Conservation (phyloP, 2,329 filamentous ascomycete genomes). For the Lasiodiplodia theobromae region DNA sequence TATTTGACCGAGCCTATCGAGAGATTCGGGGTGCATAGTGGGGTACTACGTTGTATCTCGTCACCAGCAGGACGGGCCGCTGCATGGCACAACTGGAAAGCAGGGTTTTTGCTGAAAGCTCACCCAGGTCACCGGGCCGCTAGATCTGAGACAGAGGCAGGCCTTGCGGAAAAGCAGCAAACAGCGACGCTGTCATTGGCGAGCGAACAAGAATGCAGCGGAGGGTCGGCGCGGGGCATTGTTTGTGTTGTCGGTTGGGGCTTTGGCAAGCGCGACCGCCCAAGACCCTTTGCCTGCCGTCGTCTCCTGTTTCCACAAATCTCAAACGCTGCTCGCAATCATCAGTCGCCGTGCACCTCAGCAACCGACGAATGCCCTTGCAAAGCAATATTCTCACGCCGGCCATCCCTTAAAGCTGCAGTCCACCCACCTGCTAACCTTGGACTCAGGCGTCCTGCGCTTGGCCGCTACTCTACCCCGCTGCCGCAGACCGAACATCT, state of each 20-base stretch:
- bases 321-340: conserved; percentile 18
- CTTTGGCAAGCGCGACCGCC: not conserved
- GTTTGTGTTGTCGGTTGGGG: conserved; percentile 5
- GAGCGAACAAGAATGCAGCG: not conserved
- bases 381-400: not conserved
- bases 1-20: not conserved
- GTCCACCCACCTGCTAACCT: not conserved
- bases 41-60: not conserved
- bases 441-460: not conserved
- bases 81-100: not conserved
- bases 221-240: not conserved
- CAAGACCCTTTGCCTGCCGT: not conserved
- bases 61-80: not conserved
- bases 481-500: not conserved
- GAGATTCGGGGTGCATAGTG: not conserved
- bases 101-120: not conserved
- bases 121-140: not conserved
- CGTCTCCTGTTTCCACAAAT: conserved; percentile 5
- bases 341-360: not conserved
- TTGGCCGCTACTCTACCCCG: not conserved
- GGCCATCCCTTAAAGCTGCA: not conserved
- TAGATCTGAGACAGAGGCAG: not conserved
- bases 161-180: not conserved
- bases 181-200: not conserved
- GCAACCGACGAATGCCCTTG: not conserved